These are phyloP conservation scores for Beauveria pseudobassiana DNA, from an alignment of 2,329 filamentous ascomycete genomes.

Conservation along the genomic window DNA sequence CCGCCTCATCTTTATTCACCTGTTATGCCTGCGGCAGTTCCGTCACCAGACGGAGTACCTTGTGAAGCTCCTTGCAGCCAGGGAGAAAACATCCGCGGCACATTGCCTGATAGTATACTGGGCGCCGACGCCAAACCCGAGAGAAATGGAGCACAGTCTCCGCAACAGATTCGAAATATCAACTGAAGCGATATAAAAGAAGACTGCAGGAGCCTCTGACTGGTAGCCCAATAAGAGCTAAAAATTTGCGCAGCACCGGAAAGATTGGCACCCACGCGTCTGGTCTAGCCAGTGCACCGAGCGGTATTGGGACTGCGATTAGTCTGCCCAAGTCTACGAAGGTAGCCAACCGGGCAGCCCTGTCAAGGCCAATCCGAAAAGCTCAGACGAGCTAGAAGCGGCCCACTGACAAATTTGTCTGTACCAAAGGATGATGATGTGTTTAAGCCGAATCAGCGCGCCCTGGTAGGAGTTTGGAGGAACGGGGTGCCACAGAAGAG, in stretches of 20 bases:
- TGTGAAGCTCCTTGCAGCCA: not conserved
- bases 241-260: not conserved
- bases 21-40: not conserved
- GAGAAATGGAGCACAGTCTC: not conserved
- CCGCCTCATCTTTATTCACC: conserved; percentile 1
- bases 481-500: conserved; percentile 7
- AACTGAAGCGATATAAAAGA: conserved; percentile 7
- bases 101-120: not conserved
- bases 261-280: not conserved
- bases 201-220: not conserved
- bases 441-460: not conserved
- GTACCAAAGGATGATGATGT: not conserved
- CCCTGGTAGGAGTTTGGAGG: conserved; percentile 2
- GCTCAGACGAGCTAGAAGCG: not conserved
- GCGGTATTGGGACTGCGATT: conserved; percentile 10
- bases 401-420: not conserved
- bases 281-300: not conserved
- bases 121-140: not conserved
- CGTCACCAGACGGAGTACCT: too few species aligned
- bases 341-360: not conserved
- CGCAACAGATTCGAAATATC: conserved; percentile 8
- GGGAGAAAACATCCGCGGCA: not conserved
- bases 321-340: not conserved
- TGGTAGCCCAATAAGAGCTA: not conserved
- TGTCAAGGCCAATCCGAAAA: not conserved